These are phyloP conservation scores for Colletotrichum karsti DNA, from an alignment of 2,329 filamentous ascomycete species.

Conservation along the genomic window DNA sequence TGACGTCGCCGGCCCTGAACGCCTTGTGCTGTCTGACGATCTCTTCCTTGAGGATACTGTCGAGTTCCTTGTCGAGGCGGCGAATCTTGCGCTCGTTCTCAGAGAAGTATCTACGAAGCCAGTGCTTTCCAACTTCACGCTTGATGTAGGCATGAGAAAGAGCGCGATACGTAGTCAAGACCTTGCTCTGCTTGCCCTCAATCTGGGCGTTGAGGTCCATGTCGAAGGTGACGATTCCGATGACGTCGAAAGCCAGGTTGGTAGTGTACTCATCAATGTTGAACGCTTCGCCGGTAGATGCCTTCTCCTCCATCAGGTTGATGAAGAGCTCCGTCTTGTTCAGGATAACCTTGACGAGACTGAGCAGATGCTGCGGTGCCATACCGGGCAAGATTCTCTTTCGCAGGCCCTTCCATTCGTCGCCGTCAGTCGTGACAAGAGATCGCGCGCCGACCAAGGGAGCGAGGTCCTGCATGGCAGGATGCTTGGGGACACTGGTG, in stretches of 20 bases:
- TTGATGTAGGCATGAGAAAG: slow-evolving; percentile 22
- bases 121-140: slow-evolving; percentile 31
- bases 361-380: slow-evolving; percentile 33
- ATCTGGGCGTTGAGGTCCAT: slow-evolving; percentile 42
- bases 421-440: slow-evolving; percentile 21
- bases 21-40: slow-evolving; percentile 19
- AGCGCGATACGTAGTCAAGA: slow-evolving; percentile 32
- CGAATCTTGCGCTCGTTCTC: slow-evolving; percentile 35
- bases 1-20: slow-evolving; percentile 6
- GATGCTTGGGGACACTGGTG: slow-evolving; percentile 25
- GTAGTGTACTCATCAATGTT: slow-evolving; percentile 37
- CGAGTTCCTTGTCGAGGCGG: slow-evolving; percentile 33
- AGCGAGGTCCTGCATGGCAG: slow-evolving; percentile 15
- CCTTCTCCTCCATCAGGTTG: slow-evolving; percentile 38
- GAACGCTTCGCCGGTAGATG: slow-evolving; percentile 36
- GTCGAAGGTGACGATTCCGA: slow-evolving; percentile 44
- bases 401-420: slow-evolving; percentile 19
- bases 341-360: slow-evolving; percentile 41
- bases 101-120: slow-evolving; percentile 33
- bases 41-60: slow-evolving; percentile 32
- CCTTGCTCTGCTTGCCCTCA: slow-evolving; percentile 33
- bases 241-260: slow-evolving; percentile 48
- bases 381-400: slow-evolving; percentile 20
- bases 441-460: slow-evolving; percentile 18
- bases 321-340: slow-evolving; percentile 19